Conservation (phyloP, 371 early-diverging fungal species). For the Mycotypha africana region DNA sequence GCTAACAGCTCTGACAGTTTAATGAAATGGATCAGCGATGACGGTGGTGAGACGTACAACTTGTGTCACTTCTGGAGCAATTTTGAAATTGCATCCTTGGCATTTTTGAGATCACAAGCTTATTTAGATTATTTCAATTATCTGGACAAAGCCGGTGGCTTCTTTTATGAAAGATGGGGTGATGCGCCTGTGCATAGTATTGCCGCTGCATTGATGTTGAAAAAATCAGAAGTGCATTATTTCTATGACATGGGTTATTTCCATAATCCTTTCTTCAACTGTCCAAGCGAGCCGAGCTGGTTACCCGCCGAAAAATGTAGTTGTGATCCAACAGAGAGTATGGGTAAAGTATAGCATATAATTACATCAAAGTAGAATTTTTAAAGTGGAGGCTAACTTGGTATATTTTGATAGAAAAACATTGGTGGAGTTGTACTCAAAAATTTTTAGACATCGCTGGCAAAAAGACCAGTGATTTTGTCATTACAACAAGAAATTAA, state of each 20-base stretch:
- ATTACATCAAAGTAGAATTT: not conserved
- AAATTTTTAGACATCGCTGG: constrained; percentile 18
- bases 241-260: constrained; percentile 90
- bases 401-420: constrained; percentile 7
- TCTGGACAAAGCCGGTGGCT: constrained; percentile 85
- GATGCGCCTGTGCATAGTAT: constrained; percentile 97
- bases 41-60: constrained; percentile 50
- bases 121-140: constrained; percentile 67
- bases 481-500: constrained; percentile 21
- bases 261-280: constrained; percentile 67
- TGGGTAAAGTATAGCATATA: too few relatives aligned
- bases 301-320: constrained; percentile 48
- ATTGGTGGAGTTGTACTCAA: constrained; percentile 26
- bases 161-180: constrained; percentile 96
- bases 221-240: constrained; percentile 79
- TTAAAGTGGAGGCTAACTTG: too few relatives aligned
- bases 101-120: constrained; percentile 66
- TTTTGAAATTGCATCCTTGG: constrained; percentile 89
- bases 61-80: constrained; percentile 96
- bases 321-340: constrained; percentile 49
- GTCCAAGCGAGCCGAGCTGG: constrained; percentile 57
- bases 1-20: constrained; percentile 25
- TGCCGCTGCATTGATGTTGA: constrained; percentile 80
- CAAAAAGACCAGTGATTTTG: constrained; percentile 17
- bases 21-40: constrained; percentile 29